Evolutionary conservation across 495 filamentous ascomycete genomes (phyloP), one percentile per base, ranked within the genome.

Genomic region (Astrothelium subdiscretum): DNA sequence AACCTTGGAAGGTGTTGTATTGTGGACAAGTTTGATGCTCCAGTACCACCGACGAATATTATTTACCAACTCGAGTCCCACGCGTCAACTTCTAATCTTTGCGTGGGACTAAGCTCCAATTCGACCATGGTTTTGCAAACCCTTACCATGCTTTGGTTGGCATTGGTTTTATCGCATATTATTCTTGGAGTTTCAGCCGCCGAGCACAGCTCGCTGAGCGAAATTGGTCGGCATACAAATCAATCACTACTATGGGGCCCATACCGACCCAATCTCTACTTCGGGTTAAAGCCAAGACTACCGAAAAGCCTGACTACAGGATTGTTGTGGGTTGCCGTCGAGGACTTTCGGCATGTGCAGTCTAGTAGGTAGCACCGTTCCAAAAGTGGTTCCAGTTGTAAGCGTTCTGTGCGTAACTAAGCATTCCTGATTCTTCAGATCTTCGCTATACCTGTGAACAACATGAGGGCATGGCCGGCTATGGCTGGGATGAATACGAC

Each of bases 401-500:
- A 5, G 48, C 24, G 5, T 54, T 10, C 6, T 8, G 29, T 10
- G 29, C 1, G 8, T 54, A 27, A 29, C 48, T 54, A 24, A 54
- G 24, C 48, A 8, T 26, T 24, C 57, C 40, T 59, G 11, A 24
- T 20, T 5, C 5, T 31, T 31, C 75, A 96, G 91, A 85, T 70
- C 85, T 97, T 66, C 86, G 94, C 63, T 88, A 97, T 72, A 95
- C 95, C 0, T 98, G 94, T 74, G 94, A 97, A 71, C 94, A 98
- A 73, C 80, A 92, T 71, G 90, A 96, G 70, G 88, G 86, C 62
- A 96, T 98, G 87, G 85, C 85, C 44, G 91, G 94, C 38, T 98
- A 98, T 71, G 94, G 92, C 63, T 98, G 94, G 94, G 92, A 97
- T 66, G 83, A 94, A 68, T 98, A 95, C 75, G 94, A 97, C 72